These are phyloP conservation scores for Cercospora zeae-maydis DNA, from an alignment of 2,329 filamentous ascomycete species.

Conservation along the genomic window DNA sequence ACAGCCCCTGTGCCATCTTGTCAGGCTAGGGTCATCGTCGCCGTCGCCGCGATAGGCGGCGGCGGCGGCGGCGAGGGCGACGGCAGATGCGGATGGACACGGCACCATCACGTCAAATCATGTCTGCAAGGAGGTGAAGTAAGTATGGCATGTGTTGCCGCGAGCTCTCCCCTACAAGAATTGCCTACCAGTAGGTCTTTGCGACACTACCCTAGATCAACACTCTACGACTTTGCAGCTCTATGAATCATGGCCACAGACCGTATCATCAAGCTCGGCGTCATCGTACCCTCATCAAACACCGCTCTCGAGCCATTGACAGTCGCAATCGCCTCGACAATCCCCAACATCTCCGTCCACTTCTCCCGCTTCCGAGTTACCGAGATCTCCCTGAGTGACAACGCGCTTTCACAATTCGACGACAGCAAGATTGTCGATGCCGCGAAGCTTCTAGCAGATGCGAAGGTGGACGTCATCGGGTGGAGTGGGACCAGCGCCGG, in stretches of 20 bases:
- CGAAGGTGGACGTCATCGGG: constrained; percentile 32
- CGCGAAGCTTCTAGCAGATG: constrained; percentile 33
- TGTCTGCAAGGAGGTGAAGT: background rate
- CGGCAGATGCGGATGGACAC: background rate
- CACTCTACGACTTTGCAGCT: background rate
- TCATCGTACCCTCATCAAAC: constrained; percentile 47
- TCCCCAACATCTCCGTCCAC: constrained; percentile 40
- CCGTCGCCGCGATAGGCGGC: background rate
- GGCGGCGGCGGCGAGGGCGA: background rate
- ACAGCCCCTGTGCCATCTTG: background rate
- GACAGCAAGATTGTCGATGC: constrained; percentile 31
- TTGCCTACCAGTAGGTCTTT: background rate
- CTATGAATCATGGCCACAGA: background rate
- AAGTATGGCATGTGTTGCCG: background rate
- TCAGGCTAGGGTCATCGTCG: background rate
- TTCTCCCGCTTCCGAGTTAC: constrained; percentile 45
- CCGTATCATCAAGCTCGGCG: constrained; percentile 33
- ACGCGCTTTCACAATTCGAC: constrained; percentile 37
- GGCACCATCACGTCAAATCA: background rate
- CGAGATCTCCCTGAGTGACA: constrained; percentile 38
- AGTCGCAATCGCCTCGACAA: constrained; percentile 35
- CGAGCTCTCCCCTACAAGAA: background rate
- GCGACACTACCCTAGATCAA: background rate
- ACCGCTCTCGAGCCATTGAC: constrained; percentile 46
- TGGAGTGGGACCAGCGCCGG: constrained; percentile 34